phyloP scores from a whole-genome alignment of 495 filamentous ascomycete genomes.

The Parathielavia appendiculata region DNA sequence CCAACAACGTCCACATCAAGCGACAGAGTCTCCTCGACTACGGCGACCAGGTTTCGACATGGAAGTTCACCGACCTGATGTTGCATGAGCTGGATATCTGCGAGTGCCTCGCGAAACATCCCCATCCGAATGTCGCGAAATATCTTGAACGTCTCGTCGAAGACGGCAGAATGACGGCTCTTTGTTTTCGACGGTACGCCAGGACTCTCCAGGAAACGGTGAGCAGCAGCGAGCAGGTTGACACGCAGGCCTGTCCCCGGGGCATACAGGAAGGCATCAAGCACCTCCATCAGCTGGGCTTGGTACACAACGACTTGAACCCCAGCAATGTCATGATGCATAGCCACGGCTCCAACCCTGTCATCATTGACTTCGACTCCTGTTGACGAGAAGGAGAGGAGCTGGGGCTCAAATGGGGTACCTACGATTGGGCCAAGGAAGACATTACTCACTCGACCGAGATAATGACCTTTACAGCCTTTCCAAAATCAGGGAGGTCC shows the following conservation, averaged over 20 bases:
- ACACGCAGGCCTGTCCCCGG: background rate
- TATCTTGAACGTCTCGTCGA: background rate
- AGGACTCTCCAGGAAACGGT: background rate
- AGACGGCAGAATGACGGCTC: conserved; percentile 4
- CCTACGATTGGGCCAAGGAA: background rate
- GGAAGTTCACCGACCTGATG: background rate
- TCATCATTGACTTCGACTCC: conserved; percentile 22
- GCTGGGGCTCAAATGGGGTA: background rate
- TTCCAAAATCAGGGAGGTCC: background rate
- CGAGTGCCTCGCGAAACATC: background rate
- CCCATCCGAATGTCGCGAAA: background rate
- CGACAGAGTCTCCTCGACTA: background rate
- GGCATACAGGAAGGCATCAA: conserved; percentile 5
- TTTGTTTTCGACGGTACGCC: conserved; percentile 8
- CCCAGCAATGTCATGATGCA: conserved; percentile 39
- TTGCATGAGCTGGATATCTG: background rate
- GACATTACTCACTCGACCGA: background rate
- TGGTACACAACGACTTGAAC: conserved; percentile 42
- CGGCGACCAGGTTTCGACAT: background rate
- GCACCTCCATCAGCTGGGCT: conserved; percentile 36
- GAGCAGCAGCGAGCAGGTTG: background rate
- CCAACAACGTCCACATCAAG: background rate
- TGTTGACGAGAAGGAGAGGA: conserved; percentile 3
- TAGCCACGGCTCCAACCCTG: conserved; percentile 10
- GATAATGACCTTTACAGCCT: background rate